A percentile compares a stretch with the other conserved stretches of the same genome.
Evolutionary conservation across 2,329 filamentous ascomycete genomes (phyloP).

Genomic region (Phoma sp.): DNA sequence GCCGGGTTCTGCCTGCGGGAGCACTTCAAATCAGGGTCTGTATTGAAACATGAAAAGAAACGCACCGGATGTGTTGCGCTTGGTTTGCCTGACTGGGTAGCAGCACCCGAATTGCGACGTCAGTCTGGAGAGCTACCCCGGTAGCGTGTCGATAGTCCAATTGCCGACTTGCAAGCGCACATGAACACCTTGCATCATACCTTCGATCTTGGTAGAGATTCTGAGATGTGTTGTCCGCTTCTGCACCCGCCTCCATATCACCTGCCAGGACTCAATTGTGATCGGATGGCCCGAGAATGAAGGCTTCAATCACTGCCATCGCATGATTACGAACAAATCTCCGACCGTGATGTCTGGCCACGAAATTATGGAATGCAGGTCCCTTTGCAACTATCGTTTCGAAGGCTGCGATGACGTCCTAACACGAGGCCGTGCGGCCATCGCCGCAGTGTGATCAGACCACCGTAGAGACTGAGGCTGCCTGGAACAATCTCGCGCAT

Average conservation of each 20-base stretch:
- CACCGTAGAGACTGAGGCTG: not conserved
- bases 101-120: conserved; percentile 8
- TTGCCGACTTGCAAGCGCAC: not conserved
- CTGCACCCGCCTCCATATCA: not conserved
- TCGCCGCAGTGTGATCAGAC: not conserved
- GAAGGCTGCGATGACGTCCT: not conserved
- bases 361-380: not conserved
- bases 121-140: not conserved
- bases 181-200: conserved; percentile 10
- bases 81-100: conserved; percentile 5
- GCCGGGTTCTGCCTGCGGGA: conserved; percentile 1
- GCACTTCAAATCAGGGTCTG: conserved; percentile 10
- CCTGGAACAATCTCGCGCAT: not conserved
- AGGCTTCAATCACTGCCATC: not conserved
- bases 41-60: conserved; percentile 17
- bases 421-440: not conserved
- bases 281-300: not conserved
- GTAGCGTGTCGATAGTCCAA: not conserved
- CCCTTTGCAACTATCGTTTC: not conserved
- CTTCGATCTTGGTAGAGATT: not conserved
- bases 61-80: not conserved
- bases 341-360: not conserved
- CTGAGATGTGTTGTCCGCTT: not conserved
- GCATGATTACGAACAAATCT: not conserved
- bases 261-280: not conserved